A percentile compares a stretch with the other conserved stretches of the same genome.
Conservation (phyloP, 257 asterid species). For the Solanum paucissectum region DNA sequence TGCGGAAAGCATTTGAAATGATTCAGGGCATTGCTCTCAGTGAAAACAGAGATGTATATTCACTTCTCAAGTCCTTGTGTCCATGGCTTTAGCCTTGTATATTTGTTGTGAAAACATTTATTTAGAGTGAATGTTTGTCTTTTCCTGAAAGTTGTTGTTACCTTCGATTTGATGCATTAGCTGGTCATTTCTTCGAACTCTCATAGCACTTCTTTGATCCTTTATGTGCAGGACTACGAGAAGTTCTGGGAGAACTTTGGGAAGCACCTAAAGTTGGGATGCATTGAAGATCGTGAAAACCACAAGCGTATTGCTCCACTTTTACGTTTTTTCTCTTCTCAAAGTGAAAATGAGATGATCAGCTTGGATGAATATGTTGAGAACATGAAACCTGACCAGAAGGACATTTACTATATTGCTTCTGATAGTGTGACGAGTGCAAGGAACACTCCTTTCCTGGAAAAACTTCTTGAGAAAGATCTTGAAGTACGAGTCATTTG, state of each 20-base stretch:
- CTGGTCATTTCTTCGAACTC: background rate
- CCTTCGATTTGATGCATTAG: background rate
- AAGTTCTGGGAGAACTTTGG: constrained; percentile 91
- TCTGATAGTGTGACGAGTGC: constrained; percentile 89
- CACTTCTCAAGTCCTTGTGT: background rate
- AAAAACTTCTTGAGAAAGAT: constrained; percentile 82
- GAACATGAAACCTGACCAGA: constrained; percentile 91
- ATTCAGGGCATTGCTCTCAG: constrained; percentile 89
- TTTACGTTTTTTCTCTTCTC: constrained; percentile 84
- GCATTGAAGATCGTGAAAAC: constrained; percentile 96
- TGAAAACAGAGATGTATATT: constrained; percentile 62
- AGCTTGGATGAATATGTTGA: constrained; percentile 92
- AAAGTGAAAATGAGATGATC: constrained; percentile 65
- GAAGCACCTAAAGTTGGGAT: constrained; percentile 78
- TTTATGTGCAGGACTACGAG: constrained; percentile 58
- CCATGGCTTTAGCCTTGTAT: background rate
- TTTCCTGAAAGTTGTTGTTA: background rate
- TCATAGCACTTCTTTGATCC: background rate
- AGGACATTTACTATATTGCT: constrained; percentile 78
- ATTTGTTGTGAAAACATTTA: background rate
- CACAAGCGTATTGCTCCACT: constrained; percentile 96
- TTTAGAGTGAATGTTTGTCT: background rate
- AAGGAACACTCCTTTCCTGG: constrained; percentile 87
- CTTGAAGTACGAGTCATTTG: constrained; percentile 50
- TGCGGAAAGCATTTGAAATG: constrained; percentile 98